Base-by-base conservation (phyloP, 129 eudicot genomes). In the Artemisia argyi region DNA sequence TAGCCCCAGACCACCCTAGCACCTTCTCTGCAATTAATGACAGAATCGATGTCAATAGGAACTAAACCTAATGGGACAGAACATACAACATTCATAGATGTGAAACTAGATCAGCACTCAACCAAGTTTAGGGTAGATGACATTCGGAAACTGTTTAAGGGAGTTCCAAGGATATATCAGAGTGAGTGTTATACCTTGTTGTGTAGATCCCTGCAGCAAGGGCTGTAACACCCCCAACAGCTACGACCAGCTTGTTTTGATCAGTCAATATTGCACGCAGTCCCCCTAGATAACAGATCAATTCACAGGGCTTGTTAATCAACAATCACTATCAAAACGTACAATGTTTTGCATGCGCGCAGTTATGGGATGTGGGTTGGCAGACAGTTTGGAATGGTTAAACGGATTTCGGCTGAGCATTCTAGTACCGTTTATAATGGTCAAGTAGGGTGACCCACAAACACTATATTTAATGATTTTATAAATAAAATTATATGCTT, bases 201-300 rank as follows among this genome's bases (percentile, higher is more conserved):
- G 97, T 95, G 88, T 95, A 95, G 52, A 95, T 83, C 48, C 99
- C 99, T 22, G 97, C 95, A 56, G 97, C 99, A 79, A 95, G 97
- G 63, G 97, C 99, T 52, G 99, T 95, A 52, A 91, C 90, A 48
- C 99, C 99, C 15, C 97, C 96, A 65, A 95, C 97, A 71, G 96
- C 97, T 44, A 90, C 99, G 72, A 90, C 90, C 76, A 95, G 75
- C 88, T 95, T 95, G 80, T 95, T 88, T 79, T 95, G 97, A 85
- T 91, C 97, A 3, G 99, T 95, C 73, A 95, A 83, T 52, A 95
- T 95, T 73, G 90, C 90, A 55, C 87, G 84, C 71, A 95, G 65
- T 7, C 99, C 99, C 71, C 99, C 99, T 95, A 74, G 42, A 87
- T 24, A 49, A 75, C 52, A 79, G 60, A 26, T 24, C 54, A 74